phyloP scores from a whole-genome alignment of 345 rosid species.

The Garcia nutans region DNA sequence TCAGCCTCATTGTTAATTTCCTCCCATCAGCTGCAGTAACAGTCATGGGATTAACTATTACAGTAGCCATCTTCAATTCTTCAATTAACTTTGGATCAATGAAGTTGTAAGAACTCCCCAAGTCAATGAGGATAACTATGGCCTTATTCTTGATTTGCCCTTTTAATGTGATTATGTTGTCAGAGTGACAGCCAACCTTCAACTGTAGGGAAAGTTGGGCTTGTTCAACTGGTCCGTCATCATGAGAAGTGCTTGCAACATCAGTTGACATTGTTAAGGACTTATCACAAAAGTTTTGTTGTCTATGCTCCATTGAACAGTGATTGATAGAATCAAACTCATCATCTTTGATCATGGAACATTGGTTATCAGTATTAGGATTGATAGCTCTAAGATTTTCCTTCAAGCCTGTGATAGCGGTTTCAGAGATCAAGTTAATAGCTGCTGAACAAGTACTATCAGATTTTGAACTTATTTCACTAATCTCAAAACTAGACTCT shows the following conservation, averaged over 20 bases:
- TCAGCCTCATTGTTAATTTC: too few relatives aligned
- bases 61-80: too few relatives aligned
- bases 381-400: slow-evolving; percentile 22
- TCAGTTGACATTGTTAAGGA: slow-evolving; percentile 21
- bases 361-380: slow-evolving; percentile 13
- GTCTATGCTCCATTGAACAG: slow-evolving; percentile 7
- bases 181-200: too few relatives aligned
- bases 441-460: background rate
- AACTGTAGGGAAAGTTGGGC: too few relatives aligned
- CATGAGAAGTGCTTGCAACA: slow-evolving; percentile 5
- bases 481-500: slow-evolving; percentile 8
- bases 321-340: background rate
- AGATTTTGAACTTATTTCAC: slow-evolving; percentile 15
- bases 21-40: too few relatives aligned
- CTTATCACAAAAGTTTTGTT: slow-evolving; percentile 9
- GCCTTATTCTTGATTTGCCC: too few relatives aligned
- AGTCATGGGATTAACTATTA: too few relatives aligned
- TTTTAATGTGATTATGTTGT: too few relatives aligned
- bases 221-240: slow-evolving; percentile 12
- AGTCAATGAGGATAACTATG: too few relatives aligned
- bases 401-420: slow-evolving; percentile 17
- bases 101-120: too few relatives aligned
- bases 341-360: slow-evolving; percentile 12
- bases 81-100: too few relatives aligned
- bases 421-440: slow-evolving; percentile 8